phyloP scores from a whole-genome alignment of 495 filamentous ascomycete species.

The Penicillium arizonense region DNA sequence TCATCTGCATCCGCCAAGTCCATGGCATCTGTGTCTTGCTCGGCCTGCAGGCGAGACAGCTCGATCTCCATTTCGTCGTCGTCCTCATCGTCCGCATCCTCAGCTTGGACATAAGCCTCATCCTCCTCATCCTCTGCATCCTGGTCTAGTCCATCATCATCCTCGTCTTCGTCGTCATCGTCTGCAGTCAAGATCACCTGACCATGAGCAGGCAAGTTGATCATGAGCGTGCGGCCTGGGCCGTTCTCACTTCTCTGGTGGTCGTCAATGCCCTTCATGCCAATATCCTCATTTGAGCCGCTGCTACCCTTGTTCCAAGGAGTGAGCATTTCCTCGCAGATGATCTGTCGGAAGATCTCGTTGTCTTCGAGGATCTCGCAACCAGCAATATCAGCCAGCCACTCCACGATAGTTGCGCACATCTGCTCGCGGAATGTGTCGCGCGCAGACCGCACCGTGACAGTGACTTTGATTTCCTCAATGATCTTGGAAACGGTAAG shows the following conservation, averaged over 20 bases:
- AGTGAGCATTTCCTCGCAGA: slow-evolving; percentile 88
- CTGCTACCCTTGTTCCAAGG: slow-evolving; percentile 83
- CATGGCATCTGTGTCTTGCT: slow-evolving; percentile 47
- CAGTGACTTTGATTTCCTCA: slow-evolving; percentile 93
- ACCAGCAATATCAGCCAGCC: slow-evolving; percentile 89
- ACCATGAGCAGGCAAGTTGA: slow-evolving; percentile 39
- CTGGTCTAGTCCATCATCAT: slow-evolving; percentile 47
- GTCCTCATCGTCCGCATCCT: slow-evolving; percentile 46
- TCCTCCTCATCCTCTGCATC: slow-evolving; percentile 47
- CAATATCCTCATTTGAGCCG: slow-evolving; percentile 80
- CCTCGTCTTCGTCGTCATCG: slow-evolving; percentile 48
- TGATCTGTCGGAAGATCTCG: slow-evolving; percentile 71
- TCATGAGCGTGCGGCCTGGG: slow-evolving; percentile 35
- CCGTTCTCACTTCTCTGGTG: slow-evolving; percentile 58
- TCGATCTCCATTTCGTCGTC: slow-evolving; percentile 33
- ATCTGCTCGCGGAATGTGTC: slow-evolving; percentile 98
- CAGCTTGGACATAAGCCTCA: slow-evolving; percentile 43
- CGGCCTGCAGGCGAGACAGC: slow-evolving; percentile 23
- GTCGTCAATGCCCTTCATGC: slow-evolving; percentile 85
- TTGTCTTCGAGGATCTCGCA: slow-evolving; percentile 81
- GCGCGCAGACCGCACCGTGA: slow-evolving; percentile 87
- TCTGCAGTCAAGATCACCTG: slow-evolving; percentile 40
- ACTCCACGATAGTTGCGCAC: slow-evolving; percentile 96
- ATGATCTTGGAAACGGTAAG: slow-evolving; percentile 76
- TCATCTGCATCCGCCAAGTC: slow-evolving; percentile 36